Percentiles rank a stretch among this genome's conserved stretches.
Evolutionary conservation across 2,329 filamentous ascomycete genomes (phyloP).

Genomic region (Chrysoporthe austroafricana): DNA sequence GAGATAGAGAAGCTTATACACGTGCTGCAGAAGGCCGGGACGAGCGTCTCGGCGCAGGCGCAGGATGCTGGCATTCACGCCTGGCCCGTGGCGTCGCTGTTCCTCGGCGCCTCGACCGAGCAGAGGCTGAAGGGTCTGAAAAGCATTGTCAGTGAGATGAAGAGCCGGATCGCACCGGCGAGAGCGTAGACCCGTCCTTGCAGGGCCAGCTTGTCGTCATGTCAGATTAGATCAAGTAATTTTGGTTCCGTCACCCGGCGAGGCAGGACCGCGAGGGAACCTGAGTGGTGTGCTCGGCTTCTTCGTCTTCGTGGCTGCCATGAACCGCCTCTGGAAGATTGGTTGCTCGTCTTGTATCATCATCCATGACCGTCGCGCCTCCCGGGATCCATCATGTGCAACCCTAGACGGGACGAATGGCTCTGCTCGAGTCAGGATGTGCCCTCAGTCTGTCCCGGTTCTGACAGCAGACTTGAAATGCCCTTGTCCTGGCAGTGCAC

Average conservation of each 20-base stretch:
- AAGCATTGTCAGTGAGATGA: slow-evolving; percentile 45
- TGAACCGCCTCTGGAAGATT: slow-evolving; percentile 41
- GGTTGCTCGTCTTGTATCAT: slow-evolving; percentile 44
- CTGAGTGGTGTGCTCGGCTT: slow-evolving; percentile 56
- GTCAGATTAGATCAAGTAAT: slow-evolving; percentile 72
- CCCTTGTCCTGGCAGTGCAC: not conserved
- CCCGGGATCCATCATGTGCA: not conserved
- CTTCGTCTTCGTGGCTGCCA: slow-evolving; percentile 45
- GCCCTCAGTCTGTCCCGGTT: not conserved
- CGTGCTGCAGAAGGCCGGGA: slow-evolving; percentile 56
- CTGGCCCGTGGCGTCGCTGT: slow-evolving; percentile 76
- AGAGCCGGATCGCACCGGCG: slow-evolving; percentile 33
- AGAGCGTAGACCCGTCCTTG: slow-evolving; percentile 32
- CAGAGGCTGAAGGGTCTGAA: slow-evolving; percentile 57
- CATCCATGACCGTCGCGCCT: slow-evolving; percentile 36
- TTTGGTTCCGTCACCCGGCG: slow-evolving; percentile 31
- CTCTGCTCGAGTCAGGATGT: not conserved
- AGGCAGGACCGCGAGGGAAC: slow-evolving; percentile 46
- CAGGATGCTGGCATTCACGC: slow-evolving; percentile 74
- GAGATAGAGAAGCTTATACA: slow-evolving; percentile 67
- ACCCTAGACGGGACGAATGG: not conserved
- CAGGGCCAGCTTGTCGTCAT: slow-evolving; percentile 35
- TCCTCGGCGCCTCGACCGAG: slow-evolving; percentile 53
- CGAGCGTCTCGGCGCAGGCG: slow-evolving; percentile 60
- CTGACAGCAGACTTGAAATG: not conserved